phyloP scores from a whole-genome alignment of 169 alveolate genomes.

The Eimeria nieschulzi region DNA sequence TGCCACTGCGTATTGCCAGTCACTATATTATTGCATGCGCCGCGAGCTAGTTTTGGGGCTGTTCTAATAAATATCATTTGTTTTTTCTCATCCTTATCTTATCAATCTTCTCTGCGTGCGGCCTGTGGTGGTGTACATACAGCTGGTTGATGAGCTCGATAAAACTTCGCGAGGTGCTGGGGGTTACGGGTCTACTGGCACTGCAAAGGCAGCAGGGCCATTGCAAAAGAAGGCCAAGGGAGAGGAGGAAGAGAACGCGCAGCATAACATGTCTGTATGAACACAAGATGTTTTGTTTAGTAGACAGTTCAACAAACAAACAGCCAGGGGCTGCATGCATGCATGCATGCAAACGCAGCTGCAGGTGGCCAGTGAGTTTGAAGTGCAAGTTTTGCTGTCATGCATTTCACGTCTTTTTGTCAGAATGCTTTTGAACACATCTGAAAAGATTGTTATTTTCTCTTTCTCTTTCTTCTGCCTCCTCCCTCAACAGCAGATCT shows the following conservation, averaged over 20 bases:
- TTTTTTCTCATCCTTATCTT: too few species aligned
- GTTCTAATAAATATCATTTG: too few species aligned
- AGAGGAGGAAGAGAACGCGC: not conserved
- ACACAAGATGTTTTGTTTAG: not conserved
- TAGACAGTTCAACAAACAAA: not conserved
- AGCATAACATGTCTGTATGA: not conserved
- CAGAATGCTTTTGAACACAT: not conserved
- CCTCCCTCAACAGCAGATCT: not conserved
- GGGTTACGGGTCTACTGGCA: constrained; percentile 91
- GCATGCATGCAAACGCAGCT: not conserved
- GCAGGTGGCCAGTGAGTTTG: not conserved
- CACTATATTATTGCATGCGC: too few species aligned
- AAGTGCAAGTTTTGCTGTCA: not conserved
- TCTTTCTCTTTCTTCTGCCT: too few species aligned
- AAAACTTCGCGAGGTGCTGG: constrained; percentile 90
- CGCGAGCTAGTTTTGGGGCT: too few species aligned
- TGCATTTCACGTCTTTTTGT: not conserved
- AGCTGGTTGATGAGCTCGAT: constrained; percentile 88
- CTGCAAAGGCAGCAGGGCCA: not conserved
- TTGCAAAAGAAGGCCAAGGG: not conserved
- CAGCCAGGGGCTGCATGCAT: not conserved
- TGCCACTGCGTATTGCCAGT: too few species aligned
- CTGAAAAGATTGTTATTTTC: not conserved
- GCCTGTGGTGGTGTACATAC: not conserved
- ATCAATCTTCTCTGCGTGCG: too few species aligned